A percentile compares a stretch with the other conserved stretches of the same genome.
Evolutionary conservation across 208 protist genomes (phyloP).

Genomic region (Leishmania aethiopica): DNA sequence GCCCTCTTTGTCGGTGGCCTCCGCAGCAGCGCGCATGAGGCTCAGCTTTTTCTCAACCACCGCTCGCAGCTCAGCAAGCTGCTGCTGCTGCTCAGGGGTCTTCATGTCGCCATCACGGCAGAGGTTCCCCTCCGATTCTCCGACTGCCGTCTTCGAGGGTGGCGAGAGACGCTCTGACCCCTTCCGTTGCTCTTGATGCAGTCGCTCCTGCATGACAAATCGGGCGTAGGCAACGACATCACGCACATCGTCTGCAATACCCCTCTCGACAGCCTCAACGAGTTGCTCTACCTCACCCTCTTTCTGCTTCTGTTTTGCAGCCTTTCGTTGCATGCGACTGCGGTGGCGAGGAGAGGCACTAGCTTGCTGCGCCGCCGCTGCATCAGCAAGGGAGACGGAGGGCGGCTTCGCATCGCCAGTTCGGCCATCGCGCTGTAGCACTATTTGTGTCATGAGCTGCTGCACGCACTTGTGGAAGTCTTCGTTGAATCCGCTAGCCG

Average conservation of each 20-base stretch:
- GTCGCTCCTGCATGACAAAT: slow-evolving; percentile 13
- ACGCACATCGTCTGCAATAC: slow-evolving; percentile 22
- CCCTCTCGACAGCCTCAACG: not conserved
- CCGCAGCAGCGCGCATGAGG: slow-evolving; percentile 1
- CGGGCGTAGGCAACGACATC: slow-evolving; percentile 31
- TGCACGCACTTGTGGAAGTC: slow-evolving; percentile 38
- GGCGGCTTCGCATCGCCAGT: not conserved
- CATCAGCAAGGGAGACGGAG: not conserved
- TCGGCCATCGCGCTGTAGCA: slow-evolving; percentile 37
- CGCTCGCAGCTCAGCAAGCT: slow-evolving; percentile 13
- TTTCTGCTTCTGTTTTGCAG: not conserved
- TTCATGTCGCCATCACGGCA: not conserved
- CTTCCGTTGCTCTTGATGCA: slow-evolving; percentile 6
- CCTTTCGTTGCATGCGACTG: not conserved
- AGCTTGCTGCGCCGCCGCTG: not conserved
- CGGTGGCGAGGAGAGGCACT: not conserved
- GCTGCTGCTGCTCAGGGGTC: not conserved
- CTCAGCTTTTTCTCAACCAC: slow-evolving; percentile 25
- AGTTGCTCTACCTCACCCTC: not conserved
- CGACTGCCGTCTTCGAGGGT: not conserved
- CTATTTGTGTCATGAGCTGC: slow-evolving; percentile 37
- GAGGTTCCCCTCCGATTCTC: not conserved
- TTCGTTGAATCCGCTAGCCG: slow-evolving; percentile 45
- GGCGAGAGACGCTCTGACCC: not conserved
- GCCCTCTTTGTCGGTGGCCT: not conserved